A percentile compares a stretch with the other conserved stretches of the same genome.
Conservation (phyloP, 768 basidiomycete genomes). For the Hortiboletus campestris region DNA sequence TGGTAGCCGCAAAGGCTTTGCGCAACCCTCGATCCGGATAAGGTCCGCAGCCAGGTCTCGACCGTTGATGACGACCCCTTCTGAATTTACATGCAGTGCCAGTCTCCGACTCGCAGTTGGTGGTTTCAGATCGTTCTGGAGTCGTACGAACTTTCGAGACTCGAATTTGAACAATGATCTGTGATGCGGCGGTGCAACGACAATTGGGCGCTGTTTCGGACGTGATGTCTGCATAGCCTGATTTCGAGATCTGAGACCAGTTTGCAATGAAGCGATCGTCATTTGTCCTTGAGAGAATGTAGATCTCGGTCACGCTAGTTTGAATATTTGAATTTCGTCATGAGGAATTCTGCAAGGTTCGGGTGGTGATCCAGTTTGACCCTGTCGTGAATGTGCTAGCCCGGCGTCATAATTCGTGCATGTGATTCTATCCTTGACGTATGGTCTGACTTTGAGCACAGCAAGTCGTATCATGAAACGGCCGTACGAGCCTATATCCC, state of each 20-base stretch:
- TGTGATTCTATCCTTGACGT: not conserved
- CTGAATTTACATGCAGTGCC: not conserved
- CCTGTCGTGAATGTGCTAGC: not conserved
- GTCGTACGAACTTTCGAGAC: not conserved
- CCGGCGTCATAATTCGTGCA: not conserved
- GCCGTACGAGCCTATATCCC: not conserved
- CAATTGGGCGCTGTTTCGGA: not conserved
- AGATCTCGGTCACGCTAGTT: slow-evolving; percentile 4
- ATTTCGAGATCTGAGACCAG: not conserved
- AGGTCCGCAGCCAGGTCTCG: slow-evolving; percentile 15
- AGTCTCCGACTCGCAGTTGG: not conserved
- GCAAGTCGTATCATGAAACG: not conserved
- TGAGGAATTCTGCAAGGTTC: not conserved
- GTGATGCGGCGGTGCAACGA: not conserved
- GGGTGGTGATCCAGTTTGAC: not conserved
- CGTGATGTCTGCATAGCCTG: not conserved
- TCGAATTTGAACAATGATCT: not conserved
- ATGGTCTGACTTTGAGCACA: not conserved
- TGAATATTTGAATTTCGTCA: slow-evolving; percentile 2
- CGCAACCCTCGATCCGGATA: slow-evolving; percentile 10
- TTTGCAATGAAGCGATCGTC: not conserved
- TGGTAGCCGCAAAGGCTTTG: not conserved
- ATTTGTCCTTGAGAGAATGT: not conserved
- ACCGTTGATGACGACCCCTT: not conserved
- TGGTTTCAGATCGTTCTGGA: not conserved